A percentile compares a stretch with the other conserved stretches of the same genome.
Evolutionary conservation across 768 basidiomycete genomes (phyloP).

Genomic region (Boletus patriciae): DNA sequence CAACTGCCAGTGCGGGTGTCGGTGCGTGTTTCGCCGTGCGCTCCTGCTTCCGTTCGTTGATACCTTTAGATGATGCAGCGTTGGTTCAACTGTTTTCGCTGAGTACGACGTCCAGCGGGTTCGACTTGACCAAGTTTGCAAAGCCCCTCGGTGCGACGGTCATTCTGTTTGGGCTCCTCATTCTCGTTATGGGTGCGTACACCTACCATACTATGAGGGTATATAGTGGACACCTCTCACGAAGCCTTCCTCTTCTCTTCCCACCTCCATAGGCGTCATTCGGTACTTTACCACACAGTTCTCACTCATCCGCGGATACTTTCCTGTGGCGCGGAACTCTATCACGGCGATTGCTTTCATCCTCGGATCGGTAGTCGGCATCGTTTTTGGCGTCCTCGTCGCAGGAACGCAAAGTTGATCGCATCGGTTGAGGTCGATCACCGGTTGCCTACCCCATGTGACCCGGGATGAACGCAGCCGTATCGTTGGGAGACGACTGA

Average conservation of each 20-base stretch:
- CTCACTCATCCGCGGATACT: slow-evolving; percentile 49
- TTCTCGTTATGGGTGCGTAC: slow-evolving; percentile 48
- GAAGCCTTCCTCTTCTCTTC: neutral
- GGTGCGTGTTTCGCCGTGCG: slow-evolving; percentile 39
- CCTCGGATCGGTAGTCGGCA: slow-evolving; percentile 40
- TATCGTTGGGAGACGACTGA: neutral
- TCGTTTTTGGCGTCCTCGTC: slow-evolving; percentile 46
- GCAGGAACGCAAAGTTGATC: slow-evolving; percentile 22
- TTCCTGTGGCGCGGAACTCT: slow-evolving; percentile 53
- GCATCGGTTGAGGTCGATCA: neutral
- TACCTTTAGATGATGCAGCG: slow-evolving; percentile 28
- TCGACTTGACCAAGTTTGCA: slow-evolving; percentile 35
- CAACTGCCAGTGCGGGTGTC: slow-evolving; percentile 58
- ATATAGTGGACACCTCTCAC: neutral
- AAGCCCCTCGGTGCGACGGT: slow-evolving; percentile 54
- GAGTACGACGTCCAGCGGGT: slow-evolving; percentile 9
- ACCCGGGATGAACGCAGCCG: neutral
- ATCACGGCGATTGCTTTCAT: slow-evolving; percentile 42
- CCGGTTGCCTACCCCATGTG: neutral
- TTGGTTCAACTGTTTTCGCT: slow-evolving; percentile 56
- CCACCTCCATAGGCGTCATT: slow-evolving; percentile 38
- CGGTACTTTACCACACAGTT: slow-evolving; percentile 57
- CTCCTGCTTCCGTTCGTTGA: neutral
- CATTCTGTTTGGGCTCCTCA: slow-evolving; percentile 45
- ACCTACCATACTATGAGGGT: neutral